Conservation (phyloP, 2,329 filamentous ascomycete genomes). For the Ceratocystis papillata region DNA sequence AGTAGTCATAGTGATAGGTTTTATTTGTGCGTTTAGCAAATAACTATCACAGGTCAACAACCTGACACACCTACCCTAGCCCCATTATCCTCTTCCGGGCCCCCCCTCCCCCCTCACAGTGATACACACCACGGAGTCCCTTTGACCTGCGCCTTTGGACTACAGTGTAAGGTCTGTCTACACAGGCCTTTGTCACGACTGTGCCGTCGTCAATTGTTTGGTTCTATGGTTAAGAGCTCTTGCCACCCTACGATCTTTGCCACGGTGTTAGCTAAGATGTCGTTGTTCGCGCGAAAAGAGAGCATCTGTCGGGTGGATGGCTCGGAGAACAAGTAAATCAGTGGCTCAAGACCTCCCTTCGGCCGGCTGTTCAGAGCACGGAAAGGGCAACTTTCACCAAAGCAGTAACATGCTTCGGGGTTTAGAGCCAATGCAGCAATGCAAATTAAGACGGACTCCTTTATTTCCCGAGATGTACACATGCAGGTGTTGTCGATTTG, state of each 20-base stretch:
- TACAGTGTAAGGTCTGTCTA: neutral
- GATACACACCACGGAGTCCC: neutral
- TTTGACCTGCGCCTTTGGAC: neutral
- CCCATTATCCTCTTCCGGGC: neutral
- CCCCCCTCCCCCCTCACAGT: neutral
- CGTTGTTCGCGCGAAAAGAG: neutral
- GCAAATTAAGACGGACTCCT: neutral
- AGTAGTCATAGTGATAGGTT: neutral
- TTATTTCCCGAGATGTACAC: neutral
- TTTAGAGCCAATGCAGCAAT: neutral
- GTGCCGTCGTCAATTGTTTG: neutral
- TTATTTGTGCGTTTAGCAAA: neutral
- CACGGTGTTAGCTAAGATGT: too few species aligned
- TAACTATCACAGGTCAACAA: neutral
- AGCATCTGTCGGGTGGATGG: too few species aligned
- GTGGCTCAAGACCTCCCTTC: neutral
- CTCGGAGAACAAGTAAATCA: too few species aligned
- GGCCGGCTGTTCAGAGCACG: neutral
- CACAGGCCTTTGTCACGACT: neutral
- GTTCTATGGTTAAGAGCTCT: neutral
- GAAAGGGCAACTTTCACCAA: neutral
- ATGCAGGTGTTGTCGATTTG: neutral
- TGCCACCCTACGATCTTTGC: neutral
- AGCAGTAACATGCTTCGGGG: neutral
- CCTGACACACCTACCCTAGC: neutral